Evolutionary conservation across 305 asterid genomes (phyloP).

Genomic region (Euphrasia arctica): DNA sequence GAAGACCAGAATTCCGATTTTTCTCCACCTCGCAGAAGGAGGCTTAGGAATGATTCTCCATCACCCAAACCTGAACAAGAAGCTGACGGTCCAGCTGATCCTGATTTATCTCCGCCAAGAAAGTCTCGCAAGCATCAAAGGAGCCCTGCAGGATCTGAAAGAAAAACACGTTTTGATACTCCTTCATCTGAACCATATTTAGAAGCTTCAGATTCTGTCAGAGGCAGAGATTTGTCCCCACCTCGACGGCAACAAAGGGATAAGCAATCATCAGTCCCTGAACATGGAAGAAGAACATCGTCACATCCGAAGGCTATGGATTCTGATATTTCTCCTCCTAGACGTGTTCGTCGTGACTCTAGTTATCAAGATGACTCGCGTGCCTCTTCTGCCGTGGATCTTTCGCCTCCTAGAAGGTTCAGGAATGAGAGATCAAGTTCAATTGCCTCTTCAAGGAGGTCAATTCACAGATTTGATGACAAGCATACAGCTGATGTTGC

Average conservation of each 20-base stretch:
- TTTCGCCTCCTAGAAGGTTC: slow-evolving; percentile 52
- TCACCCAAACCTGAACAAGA: slow-evolving; percentile 39
- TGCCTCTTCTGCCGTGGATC: slow-evolving; percentile 32
- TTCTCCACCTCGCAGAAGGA: slow-evolving; percentile 48
- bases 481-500: slow-evolving; percentile 13
- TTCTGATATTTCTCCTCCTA: slow-evolving; percentile 46
- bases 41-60: slow-evolving; percentile 47
- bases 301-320: slow-evolving; percentile 28
- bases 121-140: slow-evolving; percentile 27
- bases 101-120: slow-evolving; percentile 54
- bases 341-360: slow-evolving; percentile 31
- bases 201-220: slow-evolving; percentile 26
- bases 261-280: slow-evolving; percentile 28
- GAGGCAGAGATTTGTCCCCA: slow-evolving; percentile 45
- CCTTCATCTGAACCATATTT: slow-evolving; percentile 42
- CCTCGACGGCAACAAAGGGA: slow-evolving; percentile 41
- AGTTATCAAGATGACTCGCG: slow-evolving; percentile 28
- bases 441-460: slow-evolving; percentile 23
- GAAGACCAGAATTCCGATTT: slow-evolving; percentile 40
- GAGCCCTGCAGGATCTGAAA: slow-evolving; percentile 26
- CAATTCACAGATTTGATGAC: slow-evolving; percentile 21
- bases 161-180: slow-evolving; percentile 34
- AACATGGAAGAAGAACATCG: slow-evolving; percentile 20
- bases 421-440: slow-evolving; percentile 33
- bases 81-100: slow-evolving; percentile 27